phyloP scores from a whole-genome alignment of 805 yeast species.

The Ogataea nakhonphanomensis region DNA sequence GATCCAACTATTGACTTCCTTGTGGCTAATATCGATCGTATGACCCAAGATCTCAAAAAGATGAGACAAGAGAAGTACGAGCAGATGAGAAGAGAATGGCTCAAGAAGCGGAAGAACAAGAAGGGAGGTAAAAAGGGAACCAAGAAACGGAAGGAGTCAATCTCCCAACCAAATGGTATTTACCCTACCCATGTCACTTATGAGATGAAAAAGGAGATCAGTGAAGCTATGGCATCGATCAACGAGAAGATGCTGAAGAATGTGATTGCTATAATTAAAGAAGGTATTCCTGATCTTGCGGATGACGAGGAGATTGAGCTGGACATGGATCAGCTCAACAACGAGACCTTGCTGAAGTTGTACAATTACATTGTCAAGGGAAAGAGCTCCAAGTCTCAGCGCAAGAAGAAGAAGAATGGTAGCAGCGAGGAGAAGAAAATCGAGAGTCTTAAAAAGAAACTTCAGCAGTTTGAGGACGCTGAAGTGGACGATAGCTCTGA shows the following conservation, averaged over 20 bases:
- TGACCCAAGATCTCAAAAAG: slow-evolving; percentile 80
- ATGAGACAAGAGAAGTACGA: slow-evolving; percentile 77
- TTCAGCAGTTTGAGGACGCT: slow-evolving; percentile 62
- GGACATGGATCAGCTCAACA: slow-evolving; percentile 91
- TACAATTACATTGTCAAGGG: slow-evolving; percentile 73
- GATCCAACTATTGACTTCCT: slow-evolving; percentile 88
- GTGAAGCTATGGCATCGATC: slow-evolving; percentile 73
- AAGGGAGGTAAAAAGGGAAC: slow-evolving; percentile 35
- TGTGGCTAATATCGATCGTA: slow-evolving; percentile 80
- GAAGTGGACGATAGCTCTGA: slow-evolving; percentile 65
- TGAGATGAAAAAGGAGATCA: slow-evolving; percentile 93
- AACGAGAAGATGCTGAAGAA: slow-evolving; percentile 79
- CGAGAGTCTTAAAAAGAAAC: slow-evolving; percentile 66
- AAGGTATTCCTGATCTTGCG: slow-evolving; percentile 61
- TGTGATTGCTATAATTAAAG: slow-evolving; percentile 81
- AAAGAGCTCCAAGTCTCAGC: slow-evolving; percentile 39
- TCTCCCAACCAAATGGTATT: slow-evolving; percentile 15
- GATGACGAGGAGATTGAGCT: slow-evolving; percentile 93
- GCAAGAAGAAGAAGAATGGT: slow-evolving; percentile 45
- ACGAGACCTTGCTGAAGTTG: slow-evolving; percentile 73
- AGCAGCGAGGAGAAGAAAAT: slow-evolving; percentile 69
- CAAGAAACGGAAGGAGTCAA: slow-evolving; percentile 21
- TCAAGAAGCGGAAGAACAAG: slow-evolving; percentile 44
- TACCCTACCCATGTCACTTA: slow-evolving; percentile 61
- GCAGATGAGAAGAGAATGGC: slow-evolving; percentile 60